Evolutionary conservation across 164 flowering plant species (phyloP).

Genomic region (Chimonanthus praecox): DNA sequence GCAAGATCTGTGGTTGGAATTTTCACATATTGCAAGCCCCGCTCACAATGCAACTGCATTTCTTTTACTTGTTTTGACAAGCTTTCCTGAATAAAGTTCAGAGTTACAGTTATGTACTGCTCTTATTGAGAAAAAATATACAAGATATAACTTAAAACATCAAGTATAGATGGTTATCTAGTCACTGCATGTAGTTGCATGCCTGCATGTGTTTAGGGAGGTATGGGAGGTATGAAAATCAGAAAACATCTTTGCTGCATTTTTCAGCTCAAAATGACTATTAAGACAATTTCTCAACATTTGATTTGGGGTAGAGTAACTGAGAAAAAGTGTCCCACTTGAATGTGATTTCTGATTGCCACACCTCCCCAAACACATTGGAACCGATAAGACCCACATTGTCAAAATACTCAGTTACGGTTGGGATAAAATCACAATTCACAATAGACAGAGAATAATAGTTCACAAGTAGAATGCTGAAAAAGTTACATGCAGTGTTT

Average conservation of each 20-base stretch:
- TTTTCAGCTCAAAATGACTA: neutral
- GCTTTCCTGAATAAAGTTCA: slow-evolving; percentile 43
- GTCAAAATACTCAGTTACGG: too few species aligned
- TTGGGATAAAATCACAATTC: too few species aligned
- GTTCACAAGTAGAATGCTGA: neutral
- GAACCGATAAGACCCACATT: neutral
- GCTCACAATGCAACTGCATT: slow-evolving; percentile 65
- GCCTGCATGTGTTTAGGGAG: neutral
- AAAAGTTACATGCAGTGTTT: neutral
- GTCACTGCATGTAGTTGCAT: neutral
- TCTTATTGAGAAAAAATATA: neutral
- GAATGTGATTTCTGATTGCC: neutral
- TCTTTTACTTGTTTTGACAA: slow-evolving; percentile 71
- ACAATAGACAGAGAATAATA: neutral
- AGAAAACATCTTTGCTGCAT: neutral
- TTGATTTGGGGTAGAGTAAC: neutral
- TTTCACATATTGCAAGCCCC: slow-evolving; percentile 44
- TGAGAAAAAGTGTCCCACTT: neutral
- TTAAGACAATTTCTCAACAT: neutral
- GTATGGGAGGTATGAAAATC: neutral
- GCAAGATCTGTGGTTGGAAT: slow-evolving; percentile 17
- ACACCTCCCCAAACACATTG: neutral
- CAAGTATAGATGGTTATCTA: neutral
- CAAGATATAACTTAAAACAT: neutral
- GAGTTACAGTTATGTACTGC: neutral